Evolutionary conservation across 495 filamentous ascomycete genomes (phyloP).

Genomic region (Ramalina peruviana): DNA sequence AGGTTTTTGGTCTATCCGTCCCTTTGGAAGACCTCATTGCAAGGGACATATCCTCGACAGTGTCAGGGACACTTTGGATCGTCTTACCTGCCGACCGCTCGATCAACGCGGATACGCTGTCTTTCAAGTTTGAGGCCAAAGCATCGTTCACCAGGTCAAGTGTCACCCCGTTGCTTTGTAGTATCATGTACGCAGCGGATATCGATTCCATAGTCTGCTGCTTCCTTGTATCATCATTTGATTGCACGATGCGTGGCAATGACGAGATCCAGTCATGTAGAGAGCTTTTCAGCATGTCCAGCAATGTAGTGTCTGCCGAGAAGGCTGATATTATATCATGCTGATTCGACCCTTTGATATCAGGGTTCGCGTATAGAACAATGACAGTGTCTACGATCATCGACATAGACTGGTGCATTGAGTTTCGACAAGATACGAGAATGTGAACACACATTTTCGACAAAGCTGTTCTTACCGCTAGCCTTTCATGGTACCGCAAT

Average conservation of each 20-base stretch:
- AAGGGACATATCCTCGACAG: slow-evolving; percentile 7
- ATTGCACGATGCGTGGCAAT: slow-evolving; percentile 71
- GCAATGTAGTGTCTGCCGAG: slow-evolving; percentile 47
- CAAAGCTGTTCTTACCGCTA: slow-evolving; percentile 56
- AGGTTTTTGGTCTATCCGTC: slow-evolving; percentile 24
- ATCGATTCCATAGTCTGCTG: slow-evolving; percentile 58
- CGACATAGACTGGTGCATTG: slow-evolving; percentile 50
- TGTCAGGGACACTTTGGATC: slow-evolving; percentile 20
- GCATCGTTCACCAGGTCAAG: slow-evolving; percentile 56
- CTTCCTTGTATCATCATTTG: slow-evolving; percentile 66
- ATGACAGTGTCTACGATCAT: slow-evolving; percentile 75
- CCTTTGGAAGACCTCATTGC: neutral
- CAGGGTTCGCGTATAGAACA: slow-evolving; percentile 40
- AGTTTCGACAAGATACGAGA: slow-evolving; percentile 62
- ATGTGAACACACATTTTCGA: slow-evolving; percentile 55
- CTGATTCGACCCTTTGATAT: slow-evolving; percentile 29
- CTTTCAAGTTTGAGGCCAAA: slow-evolving; percentile 40
- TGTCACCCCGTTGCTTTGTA: slow-evolving; percentile 50
- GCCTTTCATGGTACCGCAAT: slow-evolving; percentile 57
- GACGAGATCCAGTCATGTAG: slow-evolving; percentile 70
- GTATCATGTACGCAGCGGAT: slow-evolving; percentile 53
- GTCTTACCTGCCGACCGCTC: slow-evolving; percentile 14
- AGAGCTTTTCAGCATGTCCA: slow-evolving; percentile 54
- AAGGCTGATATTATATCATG: slow-evolving; percentile 39
- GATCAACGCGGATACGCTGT: slow-evolving; percentile 31